phyloP scores from a whole-genome alignment of 2,329 filamentous ascomycete species.

The Chlorencoelia australis region DNA sequence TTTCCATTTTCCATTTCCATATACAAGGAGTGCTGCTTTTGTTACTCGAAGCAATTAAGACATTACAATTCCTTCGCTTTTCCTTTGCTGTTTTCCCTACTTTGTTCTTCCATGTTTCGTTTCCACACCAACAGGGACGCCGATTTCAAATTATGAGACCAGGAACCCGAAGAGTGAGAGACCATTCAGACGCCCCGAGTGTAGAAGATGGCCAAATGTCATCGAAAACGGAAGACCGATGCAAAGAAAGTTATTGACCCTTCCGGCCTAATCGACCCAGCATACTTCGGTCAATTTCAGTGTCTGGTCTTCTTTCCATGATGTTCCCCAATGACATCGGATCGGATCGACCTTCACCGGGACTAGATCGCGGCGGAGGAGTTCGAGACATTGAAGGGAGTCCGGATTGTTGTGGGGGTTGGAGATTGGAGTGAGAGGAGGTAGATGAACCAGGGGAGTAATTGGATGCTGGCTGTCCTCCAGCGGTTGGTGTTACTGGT shows the following conservation, averaged over 20 bases:
- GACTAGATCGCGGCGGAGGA: slow-evolving; percentile 23
- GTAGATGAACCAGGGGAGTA: slow-evolving; percentile 26
- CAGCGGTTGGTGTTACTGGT: slow-evolving; percentile 23
- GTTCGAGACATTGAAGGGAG: slow-evolving; percentile 22
- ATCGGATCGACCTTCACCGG: slow-evolving; percentile 21
- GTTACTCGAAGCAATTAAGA: too few species aligned
- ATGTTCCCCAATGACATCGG: slow-evolving; percentile 27
- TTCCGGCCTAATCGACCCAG: slow-evolving; percentile 22
- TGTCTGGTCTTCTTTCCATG: slow-evolving; percentile 25
- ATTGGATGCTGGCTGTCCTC: slow-evolving; percentile 15
- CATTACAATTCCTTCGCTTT: too few species aligned
- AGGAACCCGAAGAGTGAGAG: too few species aligned
- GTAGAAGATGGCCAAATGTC: too few species aligned
- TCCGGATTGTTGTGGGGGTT: slow-evolving; percentile 16
- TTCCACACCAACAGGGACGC: too few species aligned
- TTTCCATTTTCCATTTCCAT: too few species aligned
- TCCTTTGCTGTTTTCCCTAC: too few species aligned
- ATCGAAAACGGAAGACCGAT: too few species aligned
- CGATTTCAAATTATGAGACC: too few species aligned
- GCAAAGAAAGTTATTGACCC: slow-evolving; percentile 17
- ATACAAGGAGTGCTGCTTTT: too few species aligned
- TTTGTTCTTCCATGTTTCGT: too few species aligned
- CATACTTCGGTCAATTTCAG: slow-evolving; percentile 26
- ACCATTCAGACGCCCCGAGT: too few species aligned
- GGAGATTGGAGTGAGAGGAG: slow-evolving; percentile 23